Conservation (phyloP, 352 stramenopile genomes). For the Elongisporangium anandrum region DNA sequence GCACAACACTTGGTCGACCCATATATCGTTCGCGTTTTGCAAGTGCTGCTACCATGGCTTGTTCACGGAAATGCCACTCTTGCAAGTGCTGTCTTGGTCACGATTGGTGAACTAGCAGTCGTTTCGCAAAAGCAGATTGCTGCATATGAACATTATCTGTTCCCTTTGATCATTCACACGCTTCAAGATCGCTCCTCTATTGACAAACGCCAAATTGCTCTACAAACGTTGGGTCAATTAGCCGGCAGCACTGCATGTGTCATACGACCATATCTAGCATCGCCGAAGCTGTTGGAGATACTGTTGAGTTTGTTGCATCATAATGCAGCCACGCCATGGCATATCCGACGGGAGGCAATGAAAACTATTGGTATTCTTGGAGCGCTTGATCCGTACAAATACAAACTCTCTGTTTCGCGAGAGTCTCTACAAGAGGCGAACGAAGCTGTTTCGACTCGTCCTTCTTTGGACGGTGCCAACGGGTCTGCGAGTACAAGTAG, state of each 20-base stretch:
- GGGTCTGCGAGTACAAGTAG: slow-evolving; percentile 21
- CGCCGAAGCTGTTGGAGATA: slow-evolving; percentile 93
- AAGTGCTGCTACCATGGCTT: slow-evolving; percentile 85
- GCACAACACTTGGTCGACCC: slow-evolving; percentile 86
- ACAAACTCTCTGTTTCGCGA: slow-evolving; percentile 79
- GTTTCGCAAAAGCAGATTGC: slow-evolving; percentile 89
- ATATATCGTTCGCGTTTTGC: slow-evolving; percentile 71
- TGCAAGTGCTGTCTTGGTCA: slow-evolving; percentile 68
- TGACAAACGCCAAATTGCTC: slow-evolving; percentile 93
- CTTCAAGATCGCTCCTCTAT: slow-evolving; percentile 95
- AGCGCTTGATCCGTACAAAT: slow-evolving; percentile 95
- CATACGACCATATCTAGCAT: slow-evolving; percentile 94
- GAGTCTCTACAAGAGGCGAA: slow-evolving; percentile 68
- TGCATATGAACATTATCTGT: slow-evolving; percentile 93
- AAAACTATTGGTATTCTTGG: slow-evolving; percentile 95
- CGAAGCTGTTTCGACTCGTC: slow-evolving; percentile 15
- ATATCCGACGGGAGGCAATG: slow-evolving; percentile 94
- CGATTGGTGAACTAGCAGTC: slow-evolving; percentile 89
- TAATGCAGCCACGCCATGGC: slow-evolving; percentile 87
- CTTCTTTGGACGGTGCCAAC: background rate
- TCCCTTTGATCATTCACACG: slow-evolving; percentile 95
- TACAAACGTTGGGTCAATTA: slow-evolving; percentile 95
- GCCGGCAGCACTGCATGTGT: slow-evolving; percentile 92
- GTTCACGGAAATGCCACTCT: slow-evolving; percentile 78
- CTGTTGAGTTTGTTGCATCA: slow-evolving; percentile 93